A percentile compares a stretch with the other conserved stretches of the same genome.
Conservation (phyloP, 345 rosid species). For the Eutrema japonicum region DNA sequence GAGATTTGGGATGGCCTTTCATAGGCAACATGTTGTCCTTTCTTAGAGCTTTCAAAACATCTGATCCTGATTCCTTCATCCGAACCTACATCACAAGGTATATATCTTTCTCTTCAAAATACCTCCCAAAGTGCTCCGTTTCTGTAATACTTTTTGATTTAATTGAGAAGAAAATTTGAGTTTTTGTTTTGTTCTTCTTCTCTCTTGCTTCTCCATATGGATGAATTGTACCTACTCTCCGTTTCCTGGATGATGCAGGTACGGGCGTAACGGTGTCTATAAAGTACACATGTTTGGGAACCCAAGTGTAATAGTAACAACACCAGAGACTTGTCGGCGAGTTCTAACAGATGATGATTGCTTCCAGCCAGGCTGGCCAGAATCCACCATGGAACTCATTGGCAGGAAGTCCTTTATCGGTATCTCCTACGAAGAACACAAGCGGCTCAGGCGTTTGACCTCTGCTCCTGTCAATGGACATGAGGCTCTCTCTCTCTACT, state of each 20-base stretch:
- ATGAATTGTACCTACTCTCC: neutral
- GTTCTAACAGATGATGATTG: slow-evolving; percentile 72
- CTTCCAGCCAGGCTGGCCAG: slow-evolving; percentile 86
- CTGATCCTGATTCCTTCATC: slow-evolving; percentile 72
- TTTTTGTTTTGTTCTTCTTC: neutral
- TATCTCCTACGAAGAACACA: slow-evolving; percentile 80
- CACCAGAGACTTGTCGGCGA: slow-evolving; percentile 63
- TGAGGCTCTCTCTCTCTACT: slow-evolving; percentile 71
- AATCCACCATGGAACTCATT: slow-evolving; percentile 62
- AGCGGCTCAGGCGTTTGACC: slow-evolving; percentile 76
- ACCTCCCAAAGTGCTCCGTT: neutral
- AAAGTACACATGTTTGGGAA: slow-evolving; percentile 84
- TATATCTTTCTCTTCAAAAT: neutral
- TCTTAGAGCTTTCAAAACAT: slow-evolving; percentile 76
- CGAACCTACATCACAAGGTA: slow-evolving; percentile 53
- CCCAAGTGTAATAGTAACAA: slow-evolving; percentile 78
- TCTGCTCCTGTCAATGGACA: slow-evolving; percentile 79
- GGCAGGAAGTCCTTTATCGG: slow-evolving; percentile 79
- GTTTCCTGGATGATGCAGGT: slow-evolving; percentile 50
- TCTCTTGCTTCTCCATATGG: neutral
- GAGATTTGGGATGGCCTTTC: slow-evolving; percentile 89
- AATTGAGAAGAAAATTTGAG: neutral
- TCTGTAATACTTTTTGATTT: slow-evolving; percentile 3
- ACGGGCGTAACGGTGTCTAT: slow-evolving; percentile 66
- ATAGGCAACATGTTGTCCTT: slow-evolving; percentile 88